These are phyloP conservation scores for Physocladia obscura DNA, from an alignment of 192 early-diverging fungal species.

Conservation along the genomic window DNA sequence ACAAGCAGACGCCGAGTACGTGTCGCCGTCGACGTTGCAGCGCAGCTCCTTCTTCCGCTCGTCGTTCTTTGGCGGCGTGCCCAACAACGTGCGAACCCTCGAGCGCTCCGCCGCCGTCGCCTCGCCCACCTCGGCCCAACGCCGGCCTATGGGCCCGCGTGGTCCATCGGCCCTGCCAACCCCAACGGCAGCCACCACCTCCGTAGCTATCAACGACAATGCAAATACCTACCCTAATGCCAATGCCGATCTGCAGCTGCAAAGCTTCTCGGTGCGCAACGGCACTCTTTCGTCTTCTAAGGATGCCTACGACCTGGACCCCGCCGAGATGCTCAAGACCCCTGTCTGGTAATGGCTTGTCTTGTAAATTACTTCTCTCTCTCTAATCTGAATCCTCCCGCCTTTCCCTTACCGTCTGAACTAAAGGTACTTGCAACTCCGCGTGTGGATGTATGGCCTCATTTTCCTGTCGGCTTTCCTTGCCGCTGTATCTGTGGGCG, in stretches of 20 bases:
- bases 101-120: neutral
- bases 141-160: constrained; percentile 10
- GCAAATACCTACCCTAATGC: too few species aligned
- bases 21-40: neutral
- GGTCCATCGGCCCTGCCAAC: neutral
- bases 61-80: constrained; percentile 21
- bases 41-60: constrained; percentile 12
- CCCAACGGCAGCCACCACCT: too few species aligned
- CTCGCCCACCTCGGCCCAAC: neutral
- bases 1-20: neutral
- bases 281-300: neutral
- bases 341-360: neutral
- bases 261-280: neutral
- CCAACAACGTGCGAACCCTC: neutral
- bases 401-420: too few species aligned
- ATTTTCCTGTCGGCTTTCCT: neutral
- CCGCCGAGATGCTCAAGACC: constrained; percentile 3
- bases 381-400: too few species aligned
- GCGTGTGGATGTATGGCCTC: constrained; percentile 2
- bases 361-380: neutral
- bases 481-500: neutral
- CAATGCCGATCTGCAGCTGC: neutral
- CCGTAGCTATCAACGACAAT: too few species aligned
- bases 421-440: constrained; percentile 16
- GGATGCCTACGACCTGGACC: neutral